phyloP scores from a whole-genome alignment of 345 rosid species.

The Trapa bicornis region DNA sequence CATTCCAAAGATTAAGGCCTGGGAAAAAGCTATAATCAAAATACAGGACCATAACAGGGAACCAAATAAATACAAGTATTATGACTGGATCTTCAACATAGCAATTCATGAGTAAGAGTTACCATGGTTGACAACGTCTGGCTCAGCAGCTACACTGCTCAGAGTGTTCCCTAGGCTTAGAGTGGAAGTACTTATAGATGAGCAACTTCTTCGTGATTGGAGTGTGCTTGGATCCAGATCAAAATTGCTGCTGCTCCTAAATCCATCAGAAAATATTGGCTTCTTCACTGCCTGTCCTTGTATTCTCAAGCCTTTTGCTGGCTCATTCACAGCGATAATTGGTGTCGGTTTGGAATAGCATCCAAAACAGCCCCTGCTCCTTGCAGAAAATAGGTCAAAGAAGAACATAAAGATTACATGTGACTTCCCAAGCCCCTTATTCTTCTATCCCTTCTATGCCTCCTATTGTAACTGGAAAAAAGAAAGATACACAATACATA shows the following conservation, averaged over 20 bases:
- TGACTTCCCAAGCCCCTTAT: too few species aligned
- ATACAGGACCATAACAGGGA: not conserved
- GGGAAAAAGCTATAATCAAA: constrained; percentile 1
- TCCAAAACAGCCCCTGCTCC: constrained; percentile 62
- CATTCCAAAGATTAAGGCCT: constrained; percentile 58
- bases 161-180: constrained; percentile 11
- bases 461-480: too few species aligned
- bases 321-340: constrained; percentile 31
- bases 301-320: constrained; percentile 34
- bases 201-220: constrained; percentile 46
- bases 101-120: constrained; percentile 1
- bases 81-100: not conserved
- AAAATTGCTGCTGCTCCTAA: constrained; percentile 58
- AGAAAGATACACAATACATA: not conserved
- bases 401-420: too few species aligned
- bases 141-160: constrained; percentile 14
- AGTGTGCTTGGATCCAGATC: constrained; percentile 38
- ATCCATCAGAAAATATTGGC: constrained; percentile 36
- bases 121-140: constrained; percentile 40
- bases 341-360: constrained; percentile 42
- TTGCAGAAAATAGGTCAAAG: not conserved
- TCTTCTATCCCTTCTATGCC: too few species aligned
- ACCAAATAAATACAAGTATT: not conserved
- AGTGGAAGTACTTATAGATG: constrained; percentile 31
- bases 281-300: constrained; percentile 29